A percentile compares a stretch with the other conserved stretches of the same genome.
These are phyloP conservation scores for Penicillium decumbens DNA, from an alignment of 2,329 filamentous ascomycete genomes.

Conservation along the genomic window DNA sequence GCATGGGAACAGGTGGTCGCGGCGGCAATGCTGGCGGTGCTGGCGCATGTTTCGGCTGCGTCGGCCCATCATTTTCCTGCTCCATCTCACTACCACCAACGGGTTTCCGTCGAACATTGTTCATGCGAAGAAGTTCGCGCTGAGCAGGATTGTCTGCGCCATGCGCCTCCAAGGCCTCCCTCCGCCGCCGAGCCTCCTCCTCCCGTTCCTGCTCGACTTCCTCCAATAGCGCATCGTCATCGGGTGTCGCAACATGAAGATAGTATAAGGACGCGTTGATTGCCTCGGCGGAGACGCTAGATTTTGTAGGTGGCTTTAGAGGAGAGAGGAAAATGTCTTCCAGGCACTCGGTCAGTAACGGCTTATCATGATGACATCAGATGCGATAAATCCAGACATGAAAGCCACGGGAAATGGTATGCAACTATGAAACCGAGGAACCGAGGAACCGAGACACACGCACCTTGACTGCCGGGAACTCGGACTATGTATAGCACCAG, in stretches of 20 bases:
- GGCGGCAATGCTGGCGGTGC: conserved; percentile 5
- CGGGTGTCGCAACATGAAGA: conserved; percentile 68
- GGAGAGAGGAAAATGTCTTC: conserved; percentile 88
- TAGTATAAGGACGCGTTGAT: conserved; percentile 87
- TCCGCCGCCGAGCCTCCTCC: conserved; percentile 24
- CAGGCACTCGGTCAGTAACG: conserved; percentile 13
- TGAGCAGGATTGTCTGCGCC: conserved; percentile 18
- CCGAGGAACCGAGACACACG: conserved; percentile 4
- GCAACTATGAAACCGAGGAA: not conserved
- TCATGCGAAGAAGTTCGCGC: conserved; percentile 33
- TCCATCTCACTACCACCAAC: conserved; percentile 19
- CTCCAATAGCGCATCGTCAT: conserved; percentile 47
- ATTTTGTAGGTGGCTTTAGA: conserved; percentile 76
- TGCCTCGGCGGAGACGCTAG: conserved; percentile 78
- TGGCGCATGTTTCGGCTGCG: conserved; percentile 9
- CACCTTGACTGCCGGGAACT: conserved; percentile 86
- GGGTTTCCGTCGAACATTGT: conserved; percentile 39
- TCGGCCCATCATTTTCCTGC: conserved; percentile 3
- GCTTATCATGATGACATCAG: conserved; percentile 11
- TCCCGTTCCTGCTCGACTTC: conserved; percentile 38
- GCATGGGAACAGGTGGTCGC: conserved; percentile 17
- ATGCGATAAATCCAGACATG: conserved; percentile 4
- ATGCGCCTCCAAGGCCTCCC: conserved; percentile 23
- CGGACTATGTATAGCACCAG: conserved; percentile 86
- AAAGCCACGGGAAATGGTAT: not conserved